Percentiles rank a stretch among this genome's conserved stretches.
phyloP scores from a whole-genome alignment of 2,329 filamentous ascomycete species.

The Capronia epimyces region DNA sequence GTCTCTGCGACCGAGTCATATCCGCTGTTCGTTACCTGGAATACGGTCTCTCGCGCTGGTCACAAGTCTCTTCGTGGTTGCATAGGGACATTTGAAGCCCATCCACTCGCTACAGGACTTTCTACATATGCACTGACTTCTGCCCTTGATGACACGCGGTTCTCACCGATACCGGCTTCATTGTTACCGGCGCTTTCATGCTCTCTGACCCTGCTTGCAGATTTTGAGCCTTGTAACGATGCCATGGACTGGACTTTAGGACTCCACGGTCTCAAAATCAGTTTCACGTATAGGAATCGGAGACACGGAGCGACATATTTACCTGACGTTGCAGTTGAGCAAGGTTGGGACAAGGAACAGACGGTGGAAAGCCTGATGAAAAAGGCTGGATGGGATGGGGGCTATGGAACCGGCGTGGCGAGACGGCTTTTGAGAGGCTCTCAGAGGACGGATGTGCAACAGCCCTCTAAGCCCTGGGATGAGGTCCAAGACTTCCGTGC shows the following conservation, averaged over 20 bases:
- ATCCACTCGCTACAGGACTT: slow-evolving; percentile 67
- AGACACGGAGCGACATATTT: slow-evolving; percentile 84
- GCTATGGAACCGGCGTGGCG: slow-evolving; percentile 34
- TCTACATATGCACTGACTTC: slow-evolving; percentile 78
- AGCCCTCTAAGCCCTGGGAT: slow-evolving; percentile 52
- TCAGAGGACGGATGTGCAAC: slow-evolving; percentile 30
- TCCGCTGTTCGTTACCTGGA: slow-evolving; percentile 94
- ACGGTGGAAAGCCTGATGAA: slow-evolving; percentile 82
- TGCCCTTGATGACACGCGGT: slow-evolving; percentile 60
- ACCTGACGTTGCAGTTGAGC: slow-evolving; percentile 83
- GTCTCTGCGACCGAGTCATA: slow-evolving; percentile 45
- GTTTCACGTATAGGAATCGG: slow-evolving; percentile 60
- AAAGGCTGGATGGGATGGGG: slow-evolving; percentile 85
- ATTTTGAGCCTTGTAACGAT: slow-evolving; percentile 71
- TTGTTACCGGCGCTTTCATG: slow-evolving; percentile 47
- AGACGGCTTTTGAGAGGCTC: slow-evolving; percentile 38
- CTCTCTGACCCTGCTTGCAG: slow-evolving; percentile 73
- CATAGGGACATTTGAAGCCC: slow-evolving; percentile 86
- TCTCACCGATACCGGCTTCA: slow-evolving; percentile 51
- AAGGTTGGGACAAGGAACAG: slow-evolving; percentile 93
- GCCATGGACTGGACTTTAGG: slow-evolving; percentile 82
- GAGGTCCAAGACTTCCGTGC: slow-evolving; percentile 69
- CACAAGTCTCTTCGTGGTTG: slow-evolving; percentile 76
- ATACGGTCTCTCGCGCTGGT: slow-evolving; percentile 59
- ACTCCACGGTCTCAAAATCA: slow-evolving; percentile 78